phyloP scores from a whole-genome alignment of 1,139 yeast species.

The Candida glucosophila region DNA sequence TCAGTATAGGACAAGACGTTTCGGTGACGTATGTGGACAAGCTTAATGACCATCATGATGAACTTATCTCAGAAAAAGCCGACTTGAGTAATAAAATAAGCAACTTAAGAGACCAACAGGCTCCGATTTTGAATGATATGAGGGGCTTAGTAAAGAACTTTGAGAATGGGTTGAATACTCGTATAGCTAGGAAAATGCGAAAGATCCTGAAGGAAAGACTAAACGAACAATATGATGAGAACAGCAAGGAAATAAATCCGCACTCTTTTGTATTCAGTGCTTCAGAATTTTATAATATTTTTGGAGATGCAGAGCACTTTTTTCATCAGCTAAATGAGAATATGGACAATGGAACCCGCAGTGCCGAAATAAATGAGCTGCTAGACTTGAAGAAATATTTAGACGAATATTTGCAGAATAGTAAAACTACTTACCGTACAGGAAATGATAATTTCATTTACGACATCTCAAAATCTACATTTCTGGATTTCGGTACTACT shows the following conservation, averaged over 20 bases:
- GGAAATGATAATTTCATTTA: conserved; percentile 16
- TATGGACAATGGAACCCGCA: no score
- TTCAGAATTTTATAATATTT: conserved; percentile 7
- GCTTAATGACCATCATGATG: conserved; percentile 14
- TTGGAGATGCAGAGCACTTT: no score
- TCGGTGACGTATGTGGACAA: conserved; percentile 14
- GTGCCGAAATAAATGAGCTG: no score
- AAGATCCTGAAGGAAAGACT: conserved; percentile 5
- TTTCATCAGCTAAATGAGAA: no score
- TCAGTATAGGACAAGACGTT: conserved; percentile 10
- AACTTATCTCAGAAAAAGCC: conserved; percentile 11
- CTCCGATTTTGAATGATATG: conserved; percentile 32
- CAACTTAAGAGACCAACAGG: conserved; percentile 22
- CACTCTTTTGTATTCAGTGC: conserved; percentile 13
- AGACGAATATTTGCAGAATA: conserved; percentile 17
- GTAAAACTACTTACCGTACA: conserved; percentile 14
- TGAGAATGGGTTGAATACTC: conserved; percentile 11
- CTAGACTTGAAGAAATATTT: conserved; percentile 11
- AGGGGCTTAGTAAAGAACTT: conserved; percentile 17
- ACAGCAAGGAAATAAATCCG: conserved; percentile 10
- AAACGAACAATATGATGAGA: conserved; percentile 4
- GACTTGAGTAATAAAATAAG: conserved; percentile 14
- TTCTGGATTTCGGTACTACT: conserved; percentile 7
- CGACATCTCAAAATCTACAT: conserved; percentile 11
- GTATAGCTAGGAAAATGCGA: conserved; percentile 7